Evolutionary conservation across 139 green algal species (phyloP).

Genomic region (Medakamo hakoo): DNA sequence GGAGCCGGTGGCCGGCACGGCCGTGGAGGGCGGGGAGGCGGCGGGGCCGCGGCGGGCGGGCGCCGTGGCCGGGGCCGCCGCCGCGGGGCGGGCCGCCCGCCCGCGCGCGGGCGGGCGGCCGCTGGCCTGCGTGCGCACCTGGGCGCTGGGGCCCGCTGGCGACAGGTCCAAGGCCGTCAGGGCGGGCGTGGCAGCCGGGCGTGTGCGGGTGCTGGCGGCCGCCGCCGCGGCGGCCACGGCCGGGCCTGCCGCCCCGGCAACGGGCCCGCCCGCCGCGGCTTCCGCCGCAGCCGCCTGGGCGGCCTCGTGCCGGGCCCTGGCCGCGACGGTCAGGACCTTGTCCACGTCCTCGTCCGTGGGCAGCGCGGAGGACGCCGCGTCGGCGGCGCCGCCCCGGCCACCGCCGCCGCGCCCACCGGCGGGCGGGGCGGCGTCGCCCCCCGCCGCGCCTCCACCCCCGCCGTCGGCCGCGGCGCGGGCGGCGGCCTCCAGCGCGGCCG

Average conservation of each 20-base stretch:
- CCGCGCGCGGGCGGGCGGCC: no score
- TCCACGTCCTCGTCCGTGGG: no score
- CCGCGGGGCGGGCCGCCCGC: neutral
- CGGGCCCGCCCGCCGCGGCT: neutral
- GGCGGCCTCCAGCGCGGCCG: conserved; percentile 2
- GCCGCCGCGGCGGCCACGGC: neutral
- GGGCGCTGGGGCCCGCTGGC: no score
- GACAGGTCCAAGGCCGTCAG: neutral
- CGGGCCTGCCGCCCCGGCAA: neutral
- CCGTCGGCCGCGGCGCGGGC: conserved; percentile 14
- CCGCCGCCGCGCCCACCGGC: no score
- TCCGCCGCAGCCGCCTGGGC: neutral
- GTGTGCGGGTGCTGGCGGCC: neutral
- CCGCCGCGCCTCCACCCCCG: conserved; percentile 7
- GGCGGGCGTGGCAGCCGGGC: neutral
- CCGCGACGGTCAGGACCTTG: no score
- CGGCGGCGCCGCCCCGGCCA: conserved; percentile 11
- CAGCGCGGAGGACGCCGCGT: no score
- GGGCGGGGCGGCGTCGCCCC: conserved; percentile 9
- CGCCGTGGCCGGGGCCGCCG: neutral
- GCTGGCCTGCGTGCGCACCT: no score
- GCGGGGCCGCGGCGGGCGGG: no score
- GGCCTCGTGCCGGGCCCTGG: conserved; percentile 3
- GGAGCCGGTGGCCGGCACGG: neutral
- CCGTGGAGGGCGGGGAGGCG: neutral